Conservation (phyloP, 331 rosid species). For the Acacia pycnantha region DNA sequence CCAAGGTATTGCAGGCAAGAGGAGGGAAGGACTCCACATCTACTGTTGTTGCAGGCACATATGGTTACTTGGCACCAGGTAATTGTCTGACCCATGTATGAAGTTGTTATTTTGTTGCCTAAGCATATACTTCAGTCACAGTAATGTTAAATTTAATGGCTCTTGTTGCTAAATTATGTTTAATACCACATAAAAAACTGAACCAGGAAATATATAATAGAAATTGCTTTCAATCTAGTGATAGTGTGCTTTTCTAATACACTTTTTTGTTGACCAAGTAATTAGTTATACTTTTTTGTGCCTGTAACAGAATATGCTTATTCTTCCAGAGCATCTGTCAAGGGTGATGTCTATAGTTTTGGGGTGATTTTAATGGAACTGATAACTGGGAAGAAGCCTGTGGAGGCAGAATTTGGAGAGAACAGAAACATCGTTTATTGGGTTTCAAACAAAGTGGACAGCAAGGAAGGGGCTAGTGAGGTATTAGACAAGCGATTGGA, state of each 20-base stretch:
- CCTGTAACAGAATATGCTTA: slow-evolving; percentile 81
- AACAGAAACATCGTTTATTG: slow-evolving; percentile 80
- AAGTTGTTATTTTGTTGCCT: not conserved
- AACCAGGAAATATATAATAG: not conserved
- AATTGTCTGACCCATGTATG: slow-evolving; percentile 22
- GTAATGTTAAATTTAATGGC: not conserved
- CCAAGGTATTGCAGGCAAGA: slow-evolving; percentile 93
- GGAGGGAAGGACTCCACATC: slow-evolving; percentile 85
- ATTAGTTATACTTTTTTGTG: slow-evolving; percentile 26
- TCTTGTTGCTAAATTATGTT: slow-evolving; percentile 2
- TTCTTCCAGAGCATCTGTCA: slow-evolving; percentile 85
- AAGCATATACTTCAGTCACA: not conserved
- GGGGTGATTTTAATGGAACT: slow-evolving; percentile 94
- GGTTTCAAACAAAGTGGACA: slow-evolving; percentile 88
- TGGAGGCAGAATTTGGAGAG: slow-evolving; percentile 88
- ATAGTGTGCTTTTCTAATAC: slow-evolving; percentile 16
- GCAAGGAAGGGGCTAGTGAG: slow-evolving; percentile 78
- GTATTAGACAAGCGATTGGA: slow-evolving; percentile 65
- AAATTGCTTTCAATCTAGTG: not conserved
- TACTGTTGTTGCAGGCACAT: slow-evolving; percentile 83
- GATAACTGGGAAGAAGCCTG: slow-evolving; percentile 87
- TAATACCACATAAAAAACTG: not conserved
- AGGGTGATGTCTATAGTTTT: slow-evolving; percentile 92
- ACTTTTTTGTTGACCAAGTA: not conserved
- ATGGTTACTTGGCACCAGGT: slow-evolving; percentile 97